Evolutionary conservation across 768 basidiomycete species (phyloP).

Genomic region (Boletus tylopilopsis): DNA sequence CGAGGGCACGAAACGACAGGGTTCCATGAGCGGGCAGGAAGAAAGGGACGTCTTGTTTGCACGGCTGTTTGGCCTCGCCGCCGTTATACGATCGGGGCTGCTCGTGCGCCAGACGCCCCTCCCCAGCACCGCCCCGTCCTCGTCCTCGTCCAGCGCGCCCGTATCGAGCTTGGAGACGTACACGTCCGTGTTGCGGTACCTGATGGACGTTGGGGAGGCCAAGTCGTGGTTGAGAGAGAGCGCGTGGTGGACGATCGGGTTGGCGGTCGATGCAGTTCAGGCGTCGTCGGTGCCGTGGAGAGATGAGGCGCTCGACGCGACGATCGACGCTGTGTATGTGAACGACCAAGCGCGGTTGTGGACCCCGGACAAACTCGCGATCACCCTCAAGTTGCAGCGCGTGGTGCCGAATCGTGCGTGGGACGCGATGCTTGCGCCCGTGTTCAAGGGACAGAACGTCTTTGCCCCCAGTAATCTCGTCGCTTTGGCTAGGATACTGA

Average conservation of each 20-base stretch:
- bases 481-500: slow-evolving; percentile 71
- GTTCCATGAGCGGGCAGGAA: slow-evolving; percentile 85
- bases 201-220: slow-evolving; percentile 69
- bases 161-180: slow-evolving; percentile 60
- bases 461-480: slow-evolving; percentile 71
- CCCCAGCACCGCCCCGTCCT: slow-evolving; percentile 45
- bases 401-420: slow-evolving; percentile 61
- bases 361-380: slow-evolving; percentile 87
- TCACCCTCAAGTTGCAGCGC: slow-evolving; percentile 68
- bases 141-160: slow-evolving; percentile 35
- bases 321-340: slow-evolving; percentile 49
- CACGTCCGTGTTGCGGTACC: slow-evolving; percentile 50
- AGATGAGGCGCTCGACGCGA: slow-evolving; percentile 50
- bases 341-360: slow-evolving; percentile 38
- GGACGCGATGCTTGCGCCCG: slow-evolving; percentile 59
- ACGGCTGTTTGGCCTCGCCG: slow-evolving; percentile 83
- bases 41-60: slow-evolving; percentile 92
- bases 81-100: slow-evolving; percentile 82
- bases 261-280: slow-evolving; percentile 59
- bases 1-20: slow-evolving; percentile 65
- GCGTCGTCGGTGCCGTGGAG: slow-evolving; percentile 68
- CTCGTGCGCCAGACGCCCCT: slow-evolving; percentile 61
- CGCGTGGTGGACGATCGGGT: slow-evolving; percentile 77
- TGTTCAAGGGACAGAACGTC: slow-evolving; percentile 73
- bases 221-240: slow-evolving; percentile 92